Evolutionary conservation across 129 eudicot genomes (phyloP).

Genomic region (Chrysanthemum seticuspe): DNA sequence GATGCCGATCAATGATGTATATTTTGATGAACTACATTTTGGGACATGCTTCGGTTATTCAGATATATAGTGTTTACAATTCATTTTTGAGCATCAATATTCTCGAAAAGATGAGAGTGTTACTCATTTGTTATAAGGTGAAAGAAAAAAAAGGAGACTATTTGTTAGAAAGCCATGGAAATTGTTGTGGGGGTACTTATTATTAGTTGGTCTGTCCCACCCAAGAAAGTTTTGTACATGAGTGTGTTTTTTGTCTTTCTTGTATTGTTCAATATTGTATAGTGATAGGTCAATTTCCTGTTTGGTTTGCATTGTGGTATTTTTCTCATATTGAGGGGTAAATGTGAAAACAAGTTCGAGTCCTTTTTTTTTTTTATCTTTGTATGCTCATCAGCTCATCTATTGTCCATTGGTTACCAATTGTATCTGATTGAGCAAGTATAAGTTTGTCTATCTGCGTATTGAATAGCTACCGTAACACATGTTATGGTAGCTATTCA

Average conservation of each 20-base stretch:
- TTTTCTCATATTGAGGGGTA: neutral
- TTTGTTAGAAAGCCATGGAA: constrained; percentile 15
- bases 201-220: constrained; percentile 10
- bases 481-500: too few species aligned
- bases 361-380: too few species aligned
- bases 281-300: neutral
- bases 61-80: constrained; percentile 14
- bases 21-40: neutral
- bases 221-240: constrained; percentile 29
- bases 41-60: neutral
- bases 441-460: too few species aligned
- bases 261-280: constrained; percentile 1
- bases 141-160: constrained; percentile 3
- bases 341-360: too few species aligned
- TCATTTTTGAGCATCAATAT: constrained; percentile 27
- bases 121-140: constrained; percentile 20
- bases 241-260: constrained; percentile 14
- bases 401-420: too few species aligned
- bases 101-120: constrained; percentile 24
- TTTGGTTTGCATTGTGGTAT: neutral
- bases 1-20: constrained; percentile 31
- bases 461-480: too few species aligned
- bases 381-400: too few species aligned
- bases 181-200: neutral
- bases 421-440: too few species aligned